phyloP scores from a whole-genome alignment of 176 grass and related monocot genomes.

The Oryza glaberrima region DNA sequence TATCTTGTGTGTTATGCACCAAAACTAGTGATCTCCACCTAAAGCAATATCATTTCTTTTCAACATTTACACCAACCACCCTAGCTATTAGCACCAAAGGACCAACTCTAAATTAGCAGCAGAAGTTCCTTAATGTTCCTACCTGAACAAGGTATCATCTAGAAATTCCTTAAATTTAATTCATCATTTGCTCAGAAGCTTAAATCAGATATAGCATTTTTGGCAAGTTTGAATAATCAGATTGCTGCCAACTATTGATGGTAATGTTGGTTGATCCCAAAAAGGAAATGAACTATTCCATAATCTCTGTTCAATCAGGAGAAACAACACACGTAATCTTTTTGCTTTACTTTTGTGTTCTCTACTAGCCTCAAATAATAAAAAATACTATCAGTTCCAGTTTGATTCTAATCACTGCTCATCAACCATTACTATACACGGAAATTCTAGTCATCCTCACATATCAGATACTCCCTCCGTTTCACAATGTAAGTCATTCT shows the following conservation, averaged over 20 bases:
- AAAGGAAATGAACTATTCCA: neutral
- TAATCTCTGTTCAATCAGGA: neutral
- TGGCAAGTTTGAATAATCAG: neutral
- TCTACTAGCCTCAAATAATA: neutral
- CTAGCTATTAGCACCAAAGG: neutral
- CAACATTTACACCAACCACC: neutral
- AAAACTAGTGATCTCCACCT: neutral
- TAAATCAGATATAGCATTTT: neutral
- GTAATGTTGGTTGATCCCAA: neutral
- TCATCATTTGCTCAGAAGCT: neutral
- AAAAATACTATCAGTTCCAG: neutral
- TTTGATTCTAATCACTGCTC: neutral
- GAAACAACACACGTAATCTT: neutral
- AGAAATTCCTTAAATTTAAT: neutral
- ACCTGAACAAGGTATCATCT: neutral
- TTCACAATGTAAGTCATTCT: too few relatives aligned
- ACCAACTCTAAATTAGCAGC: neutral
- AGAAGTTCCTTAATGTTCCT: neutral
- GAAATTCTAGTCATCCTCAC: neutral
- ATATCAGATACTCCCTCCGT: neutral
- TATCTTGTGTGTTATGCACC: neutral
- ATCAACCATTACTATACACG: neutral
- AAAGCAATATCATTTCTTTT: neutral
- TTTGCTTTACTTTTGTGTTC: neutral
- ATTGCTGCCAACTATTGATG: neutral